Evolutionary conservation across 139 green algal species (phyloP).

Genomic region (Diplosphaera chodatii): DNA sequence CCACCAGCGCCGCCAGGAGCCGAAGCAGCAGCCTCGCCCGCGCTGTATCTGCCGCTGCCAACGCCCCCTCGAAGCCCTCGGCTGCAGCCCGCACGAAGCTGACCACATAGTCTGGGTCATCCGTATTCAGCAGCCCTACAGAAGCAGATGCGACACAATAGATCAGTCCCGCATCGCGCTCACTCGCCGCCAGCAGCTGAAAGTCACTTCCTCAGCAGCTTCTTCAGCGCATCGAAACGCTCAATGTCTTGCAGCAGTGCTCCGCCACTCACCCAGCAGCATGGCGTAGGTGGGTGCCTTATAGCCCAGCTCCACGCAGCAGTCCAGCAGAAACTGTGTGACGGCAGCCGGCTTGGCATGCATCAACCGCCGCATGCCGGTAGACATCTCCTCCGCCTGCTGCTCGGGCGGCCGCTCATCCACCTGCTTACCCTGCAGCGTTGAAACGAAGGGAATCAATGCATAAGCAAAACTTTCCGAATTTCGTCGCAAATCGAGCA

Average conservation of each 20-base stretch:
- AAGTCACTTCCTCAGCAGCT: too few relatives aligned
- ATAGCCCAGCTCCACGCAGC: constrained; percentile 49
- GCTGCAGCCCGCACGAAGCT: constrained; percentile 15
- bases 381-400: constrained; percentile 1
- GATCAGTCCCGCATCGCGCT: too few relatives aligned
- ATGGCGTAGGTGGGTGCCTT: constrained; percentile 72
- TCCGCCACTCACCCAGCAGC: constrained; percentile 64
- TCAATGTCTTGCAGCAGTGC: too few relatives aligned
- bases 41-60: constrained; percentile 19
- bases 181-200: too few relatives aligned
- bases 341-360: constrained; percentile 11
- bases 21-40: constrained; percentile 60
- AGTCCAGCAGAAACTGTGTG: constrained; percentile 50
- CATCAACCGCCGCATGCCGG: constrained; percentile 1
- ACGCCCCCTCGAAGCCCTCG: constrained; percentile 17
- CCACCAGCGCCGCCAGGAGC: constrained; percentile 50
- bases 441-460: too few relatives aligned
- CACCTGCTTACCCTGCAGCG: background rate
- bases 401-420: background rate
- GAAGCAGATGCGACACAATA: too few relatives aligned
- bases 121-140: constrained; percentile 44
- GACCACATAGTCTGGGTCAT: constrained; percentile 34
- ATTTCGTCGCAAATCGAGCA: too few relatives aligned
- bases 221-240: too few relatives aligned
- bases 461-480: too few relatives aligned